Evolutionary conservation across 306 rosid species (phyloP), one percentile per base, ranked within the genome.

Genomic region (Casuarina equisetifolia): DNA sequence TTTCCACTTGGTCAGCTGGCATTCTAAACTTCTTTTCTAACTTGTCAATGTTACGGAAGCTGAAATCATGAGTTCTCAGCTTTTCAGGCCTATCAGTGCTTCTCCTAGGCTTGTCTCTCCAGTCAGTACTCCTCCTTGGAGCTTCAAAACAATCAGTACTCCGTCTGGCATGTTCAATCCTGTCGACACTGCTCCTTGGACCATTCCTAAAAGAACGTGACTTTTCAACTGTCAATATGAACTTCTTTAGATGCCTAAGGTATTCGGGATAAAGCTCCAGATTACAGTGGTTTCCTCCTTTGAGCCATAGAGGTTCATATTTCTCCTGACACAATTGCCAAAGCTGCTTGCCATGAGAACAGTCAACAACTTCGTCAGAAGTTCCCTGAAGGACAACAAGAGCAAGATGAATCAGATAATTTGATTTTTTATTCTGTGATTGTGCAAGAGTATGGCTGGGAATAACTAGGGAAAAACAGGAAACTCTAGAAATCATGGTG

Each of bases 271-370:
- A 88, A 45, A 89, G 91, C 77, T 93, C 98, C 82, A 93, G 85
- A 84, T 93, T 88, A 82, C 98, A 93, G 83, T 93, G 98, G n/a
- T 85, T 93, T 83, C 98, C 98, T 20, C 90, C 97, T 85, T 85
- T 91, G 78, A 93, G 87, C 97, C 98, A 93, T 19, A 93, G 78
- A 35, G 98, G 98, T 81, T 93, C 97, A 4, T 91, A 93, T 85
- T 93, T 93, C 84, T 91, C 97, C 82, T 88, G 92, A 69, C 98
- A 91, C 12, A 91, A 82, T 82, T 89, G 87, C 97, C 97, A 93
- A 51, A 93, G 90, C 73, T 87, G 93, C 88, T 89, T 93, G 19
- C 98, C 98, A 35, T 93, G 98, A 57, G 98, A 91, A 85, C 91
- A 89, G 82, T 93, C 92, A 12, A 93, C 98, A 75, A 93, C 97